Base-by-base conservation (phyloP, 2,329 filamentous ascomycete genomes). In the Acrocalymma vagum region DNA sequence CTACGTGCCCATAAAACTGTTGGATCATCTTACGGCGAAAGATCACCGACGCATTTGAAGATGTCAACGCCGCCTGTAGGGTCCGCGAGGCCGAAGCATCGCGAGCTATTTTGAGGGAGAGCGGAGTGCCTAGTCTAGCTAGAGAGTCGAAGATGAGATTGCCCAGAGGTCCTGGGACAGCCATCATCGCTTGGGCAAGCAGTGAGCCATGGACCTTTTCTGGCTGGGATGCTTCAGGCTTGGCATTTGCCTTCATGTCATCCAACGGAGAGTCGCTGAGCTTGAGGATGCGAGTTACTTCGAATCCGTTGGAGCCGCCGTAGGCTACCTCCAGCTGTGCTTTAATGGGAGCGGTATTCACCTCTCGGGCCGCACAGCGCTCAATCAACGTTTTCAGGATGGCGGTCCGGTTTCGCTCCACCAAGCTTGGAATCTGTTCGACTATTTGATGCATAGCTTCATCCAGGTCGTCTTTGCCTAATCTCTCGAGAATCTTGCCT, bases 361-460 rank as follows among this genome's bases (percentile, higher is more conserved):
- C 76, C 4, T 75, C 76, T 41, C 93, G 85, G 8, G 85, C 83
- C 5, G 83, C 73, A 63, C 90, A 95, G 48, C 93, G 82, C 67
- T 96, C 90, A 47, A 97, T 86, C 3, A 97, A 74, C 0, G 86
- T 85, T 63, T 86, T 88, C 57, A 96, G 81, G 9, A 96, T 86
- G 39, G 87, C 85, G 46, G 88, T 88, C 29, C 93, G 82, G 25
- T 85, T 84, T 45, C 90, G 84, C 37, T 88, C 79, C 7, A 96
- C 80, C 7, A 97, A 77, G 33, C 81, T 81, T 0, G 83, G 78
- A 5, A 96, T 79, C 38, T 90, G 85, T 0, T 90, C 86, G 4
- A 86, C 69, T 40, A 95, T 87, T 57, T 85, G 79, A 32, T 84
- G 77, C 40, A 91, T 81, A 0, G 88, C 89, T 39, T 83, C 82